Percentiles rank a stretch among this genome's conserved stretches.
phyloP scores from a whole-genome alignment of 768 basidiomycete genomes.

The Termitomyces sp. region DNA sequence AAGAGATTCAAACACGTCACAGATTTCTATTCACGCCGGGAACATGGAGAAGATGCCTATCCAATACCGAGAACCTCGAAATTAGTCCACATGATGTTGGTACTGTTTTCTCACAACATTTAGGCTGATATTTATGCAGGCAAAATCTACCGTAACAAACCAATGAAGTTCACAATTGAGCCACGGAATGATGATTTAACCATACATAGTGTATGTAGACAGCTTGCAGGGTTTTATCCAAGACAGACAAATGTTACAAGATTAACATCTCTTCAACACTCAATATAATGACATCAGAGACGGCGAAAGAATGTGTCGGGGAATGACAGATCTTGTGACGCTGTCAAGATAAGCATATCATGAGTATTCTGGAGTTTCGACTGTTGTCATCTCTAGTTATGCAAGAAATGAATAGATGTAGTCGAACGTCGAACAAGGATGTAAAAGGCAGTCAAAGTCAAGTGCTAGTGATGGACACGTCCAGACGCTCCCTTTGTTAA shows the following conservation, averaged over 20 bases:
- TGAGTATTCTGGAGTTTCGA: background rate
- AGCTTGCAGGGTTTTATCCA: background rate
- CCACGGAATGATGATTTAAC: background rate
- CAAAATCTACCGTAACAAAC: background rate
- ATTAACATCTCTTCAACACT: background rate
- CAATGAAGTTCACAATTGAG: background rate
- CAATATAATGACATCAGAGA: background rate
- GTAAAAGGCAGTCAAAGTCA: background rate
- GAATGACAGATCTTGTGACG: background rate
- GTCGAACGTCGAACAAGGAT: background rate
- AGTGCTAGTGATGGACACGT: background rate
- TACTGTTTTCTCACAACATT: too few relatives aligned
- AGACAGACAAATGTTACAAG: too few relatives aligned
- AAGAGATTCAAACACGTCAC: too few relatives aligned
- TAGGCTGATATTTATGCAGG: too few relatives aligned
- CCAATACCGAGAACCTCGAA: too few relatives aligned
- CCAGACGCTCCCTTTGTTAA: background rate
- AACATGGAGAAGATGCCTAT: too few relatives aligned
- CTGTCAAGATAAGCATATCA: background rate
- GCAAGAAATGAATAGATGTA: background rate
- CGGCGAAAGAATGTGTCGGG: background rate
- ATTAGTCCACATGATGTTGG: too few relatives aligned
- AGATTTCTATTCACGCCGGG: too few relatives aligned
- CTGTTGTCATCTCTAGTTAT: background rate
- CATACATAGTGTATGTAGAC: background rate